Percentiles rank a stretch among this genome's conserved stretches.
These are phyloP conservation scores for Irpex sp. DNA, from an alignment of 1,284 basidiomycete genomes.

Conservation along the genomic window DNA sequence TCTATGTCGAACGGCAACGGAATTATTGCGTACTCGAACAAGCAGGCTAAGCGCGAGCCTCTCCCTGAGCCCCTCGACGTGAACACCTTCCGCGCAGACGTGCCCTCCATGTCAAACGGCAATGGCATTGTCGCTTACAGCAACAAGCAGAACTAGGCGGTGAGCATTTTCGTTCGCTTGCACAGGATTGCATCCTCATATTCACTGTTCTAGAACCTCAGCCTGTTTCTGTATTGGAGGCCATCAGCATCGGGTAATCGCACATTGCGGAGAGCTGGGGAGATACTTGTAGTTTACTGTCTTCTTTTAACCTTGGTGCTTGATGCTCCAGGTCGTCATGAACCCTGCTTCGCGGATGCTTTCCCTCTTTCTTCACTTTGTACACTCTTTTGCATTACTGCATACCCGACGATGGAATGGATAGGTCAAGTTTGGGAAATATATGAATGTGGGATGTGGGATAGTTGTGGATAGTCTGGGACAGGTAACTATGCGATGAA, in stretches of 20 bases:
- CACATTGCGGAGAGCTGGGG: not conserved
- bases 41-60: not conserved
- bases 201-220: not conserved
- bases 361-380: conserved; percentile 1
- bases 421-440: conserved; percentile 16
- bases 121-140: not conserved
- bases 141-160: not conserved
- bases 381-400: conserved; percentile 13
- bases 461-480: too few relatives aligned
- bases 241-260: not conserved
- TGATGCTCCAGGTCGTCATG: conserved; percentile 5
- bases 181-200: not conserved
- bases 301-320: conserved; percentile 5
- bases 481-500: not conserved
- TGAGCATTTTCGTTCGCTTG: not conserved
- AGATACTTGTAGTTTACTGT: not conserved
- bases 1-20: not conserved
- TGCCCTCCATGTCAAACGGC: not conserved
- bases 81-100: not conserved
- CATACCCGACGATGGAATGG: conserved; percentile 6
- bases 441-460: too few relatives aligned
- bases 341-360: conserved; percentile 5
- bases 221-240: not conserved
- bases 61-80: not conserved
- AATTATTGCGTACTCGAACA: not conserved